Evolutionary conservation across 345 rosid genomes (phyloP).

Genomic region (Eucalyptus cladocalyx): DNA sequence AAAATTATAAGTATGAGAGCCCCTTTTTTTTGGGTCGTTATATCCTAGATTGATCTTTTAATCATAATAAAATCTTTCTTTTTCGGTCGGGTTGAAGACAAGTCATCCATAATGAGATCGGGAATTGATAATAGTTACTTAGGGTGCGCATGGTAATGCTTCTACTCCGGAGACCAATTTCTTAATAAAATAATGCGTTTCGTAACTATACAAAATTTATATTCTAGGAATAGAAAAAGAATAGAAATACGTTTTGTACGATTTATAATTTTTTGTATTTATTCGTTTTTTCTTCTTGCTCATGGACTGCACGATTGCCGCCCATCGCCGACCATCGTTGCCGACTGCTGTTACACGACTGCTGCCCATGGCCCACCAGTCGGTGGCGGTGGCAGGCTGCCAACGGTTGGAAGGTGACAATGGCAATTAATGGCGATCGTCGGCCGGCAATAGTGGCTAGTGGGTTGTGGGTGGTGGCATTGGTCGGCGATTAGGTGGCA

Average conservation of each 20-base stretch:
- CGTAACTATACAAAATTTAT: too few relatives aligned
- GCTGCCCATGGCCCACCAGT: too few relatives aligned
- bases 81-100: not conserved
- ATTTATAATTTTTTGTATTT: too few relatives aligned
- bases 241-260: too few relatives aligned
- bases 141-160: fast-evolving
- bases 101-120: not conserved
- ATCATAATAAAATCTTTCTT: not conserved
- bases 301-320: too few relatives aligned
- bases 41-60: not conserved
- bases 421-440: fast-evolving
- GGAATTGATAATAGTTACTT: not conserved
- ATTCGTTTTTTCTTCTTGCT: too few relatives aligned
- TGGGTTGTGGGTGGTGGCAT: fast-evolving
- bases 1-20: not conserved
- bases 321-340: too few relatives aligned
- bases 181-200: fast-evolving
- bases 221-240: fast-evolving
- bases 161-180: fast-evolving
- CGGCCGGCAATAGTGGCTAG: fast-evolving
- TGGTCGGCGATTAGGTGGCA: fast-evolving
- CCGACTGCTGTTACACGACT: fast-evolving
- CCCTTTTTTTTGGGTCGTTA: not conserved
- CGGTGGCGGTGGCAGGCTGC: fast-evolving
- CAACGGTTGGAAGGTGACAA: fast-evolving